Evolutionary conservation across 106 monocot genomes (phyloP), one percentile per base, ranked within the genome.

Genomic region (Platanthera guangdongensis): DNA sequence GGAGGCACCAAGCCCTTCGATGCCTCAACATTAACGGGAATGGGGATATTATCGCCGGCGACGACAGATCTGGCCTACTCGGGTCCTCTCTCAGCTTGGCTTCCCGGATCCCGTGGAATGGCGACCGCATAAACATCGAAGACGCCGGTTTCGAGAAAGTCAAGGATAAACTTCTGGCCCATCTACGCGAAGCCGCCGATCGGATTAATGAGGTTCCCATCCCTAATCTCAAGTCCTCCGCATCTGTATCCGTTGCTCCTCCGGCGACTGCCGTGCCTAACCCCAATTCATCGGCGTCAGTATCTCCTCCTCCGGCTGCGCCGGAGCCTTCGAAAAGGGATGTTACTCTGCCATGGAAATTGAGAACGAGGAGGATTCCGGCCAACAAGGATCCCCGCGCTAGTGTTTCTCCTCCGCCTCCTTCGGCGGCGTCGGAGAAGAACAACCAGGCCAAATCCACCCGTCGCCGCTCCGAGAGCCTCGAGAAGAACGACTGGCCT

Each of bases 1-100:
- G 89, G 9, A 78, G 21, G 76, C 78, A 82, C 76, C 51, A 71
- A 8, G 19, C 78, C 14, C 84, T 86, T 75, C 89, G 86, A 16
- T 82, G 82, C 82, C 50, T 51, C 22, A 80, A 68, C 64, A 64
- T 76, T 71, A 75, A 78, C 74, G 50, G 83, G 75, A 75, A 75
- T 25, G 79, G 78, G 10, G 83, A 76, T 72, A 22, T 47, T 47
- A 72, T 75, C 77, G 60, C 15, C 52, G 39, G 50, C 78, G 49
- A 11, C 78, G 25, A 47, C 39, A 28, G 68, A 67, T 12, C 52
- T 22, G 63, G 22, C 45, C 8, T 18, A 64, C n/a, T 45, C 50
- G 39, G 57, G 16, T 0, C 46, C 0, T 21, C 15, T 16, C 51
- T 10, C 22, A 15, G 9, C 50, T 19, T 22, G 6, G 39, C 52